Base-by-base conservation (phyloP, 2,329 filamentous ascomycete species). In the Microcyclosporella mali region DNA sequence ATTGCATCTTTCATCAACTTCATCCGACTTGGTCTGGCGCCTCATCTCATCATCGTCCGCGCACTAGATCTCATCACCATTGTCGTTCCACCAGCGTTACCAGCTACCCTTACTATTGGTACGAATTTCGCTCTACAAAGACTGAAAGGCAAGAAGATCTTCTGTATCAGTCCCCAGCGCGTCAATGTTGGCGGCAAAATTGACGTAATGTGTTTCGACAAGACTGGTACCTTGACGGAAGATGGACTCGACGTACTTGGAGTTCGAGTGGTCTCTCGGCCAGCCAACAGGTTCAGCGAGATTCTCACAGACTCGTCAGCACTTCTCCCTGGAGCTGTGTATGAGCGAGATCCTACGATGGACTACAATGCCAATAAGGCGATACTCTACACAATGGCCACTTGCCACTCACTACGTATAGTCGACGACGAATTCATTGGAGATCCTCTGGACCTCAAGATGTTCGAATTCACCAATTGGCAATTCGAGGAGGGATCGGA, bases 391-490 rank as follows among this genome's bases (percentile, higher is more conserved):
- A 89, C 88, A 0, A 98, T 98, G 92, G 88, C 92, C 7, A 98
- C 92, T 1, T 98, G 92, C 45, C 92, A 98, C 63, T 94, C 90
- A 0, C 73, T 98, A 7, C 80, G 89, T 35, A 78, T 84, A 9
- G 83, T 98, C 12, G 89, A 97, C 49, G 84, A 79, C 36, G 88
- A 95, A 60, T 77, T 97, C 31, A 76, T 98, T 27, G 92, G 92
- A 1, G 92, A 98, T 58, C 92, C 94, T 3, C 72, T 98, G 1
- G 92, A 98, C 63, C 74, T 95, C 44, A 97, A 97, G 63, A 98
- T 98, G 92, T 98, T 98, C 61, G 84, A 95, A 52, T 98, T 95
- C 55, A 97, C 92, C 0, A 77, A 78, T 4, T 98, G 92, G 92
- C 78, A 79, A 3, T 98, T 87, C 55, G 85, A 95, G 62, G 92